A percentile compares a stretch with the other conserved stretches of the same genome.
Conservation (phyloP, 352 stramenopile genomes). For the Thraustochytrium sp. region DNA sequence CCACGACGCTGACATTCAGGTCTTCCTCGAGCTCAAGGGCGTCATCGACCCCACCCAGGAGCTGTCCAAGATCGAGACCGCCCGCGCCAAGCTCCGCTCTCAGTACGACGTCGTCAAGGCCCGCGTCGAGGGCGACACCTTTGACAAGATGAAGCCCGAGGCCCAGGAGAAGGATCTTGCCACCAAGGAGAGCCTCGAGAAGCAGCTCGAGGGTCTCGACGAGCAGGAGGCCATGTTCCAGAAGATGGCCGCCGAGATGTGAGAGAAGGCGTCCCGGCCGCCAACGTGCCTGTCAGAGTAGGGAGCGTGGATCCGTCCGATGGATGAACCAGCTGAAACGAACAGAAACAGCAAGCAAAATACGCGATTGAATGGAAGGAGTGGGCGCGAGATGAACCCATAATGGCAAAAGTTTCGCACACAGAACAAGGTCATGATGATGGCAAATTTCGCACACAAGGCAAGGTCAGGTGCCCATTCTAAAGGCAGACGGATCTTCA, state of each 20-base stretch:
- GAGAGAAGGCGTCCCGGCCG: too few relatives aligned
- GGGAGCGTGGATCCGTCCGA: too few relatives aligned
- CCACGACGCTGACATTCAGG: conserved; percentile 86
- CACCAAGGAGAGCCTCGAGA: neutral
- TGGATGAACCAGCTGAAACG: too few relatives aligned
- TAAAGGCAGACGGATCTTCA: too few relatives aligned
- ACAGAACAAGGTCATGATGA: too few relatives aligned
- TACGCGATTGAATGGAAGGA: too few relatives aligned
- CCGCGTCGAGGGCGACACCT: neutral
- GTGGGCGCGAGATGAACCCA: too few relatives aligned
- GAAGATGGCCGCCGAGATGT: conserved; percentile 6
- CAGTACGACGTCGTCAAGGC: conserved; percentile 40
- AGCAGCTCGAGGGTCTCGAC: conserved; percentile 5
- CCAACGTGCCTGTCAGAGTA: too few relatives aligned
- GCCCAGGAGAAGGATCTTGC: conserved; percentile 60
- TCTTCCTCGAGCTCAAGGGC: conserved; percentile 65
- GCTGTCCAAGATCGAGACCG: conserved; percentile 71
- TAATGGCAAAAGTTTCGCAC: too few relatives aligned
- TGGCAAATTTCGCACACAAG: too few relatives aligned
- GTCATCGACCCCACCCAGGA: conserved; percentile 56
- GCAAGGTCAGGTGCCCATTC: too few relatives aligned
- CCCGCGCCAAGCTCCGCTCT: conserved; percentile 60
- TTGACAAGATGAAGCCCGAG: conserved; percentile 67
- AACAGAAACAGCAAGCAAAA: too few relatives aligned
- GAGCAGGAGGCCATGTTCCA: conserved; percentile 15